Base-by-base conservation (phyloP, 805 yeast species). In the Candida xiaguanensis region DNA sequence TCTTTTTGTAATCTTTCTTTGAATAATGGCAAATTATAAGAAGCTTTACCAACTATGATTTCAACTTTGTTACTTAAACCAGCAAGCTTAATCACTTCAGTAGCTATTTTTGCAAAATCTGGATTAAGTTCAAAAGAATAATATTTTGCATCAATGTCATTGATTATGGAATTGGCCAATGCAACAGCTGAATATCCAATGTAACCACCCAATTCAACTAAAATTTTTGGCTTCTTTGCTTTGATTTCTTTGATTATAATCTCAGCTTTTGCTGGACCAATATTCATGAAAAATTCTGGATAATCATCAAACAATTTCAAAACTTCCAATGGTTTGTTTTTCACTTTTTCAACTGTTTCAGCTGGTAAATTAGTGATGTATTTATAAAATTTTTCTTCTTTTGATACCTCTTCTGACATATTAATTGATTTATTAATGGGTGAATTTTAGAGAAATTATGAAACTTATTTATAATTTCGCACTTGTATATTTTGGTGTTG, bases 111-210 rank as follows among this genome's bases (percentile, higher is more conserved):
- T 3, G 71, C 72, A 42, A 40, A 63, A 18, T 57, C 58, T 3
- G 43, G 49, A 31, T 52, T 58, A 33, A 53, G 38, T 46, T 65
- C 71, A 40, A 63, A 63, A 35, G 61, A 56, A 44, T 52, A 63
- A 52, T 53, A 66, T 36, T 54, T 58, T 7, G 63, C 59, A 15
- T 43, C 44, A 17, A 50, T 49, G 34, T 44, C 53, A 23, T 50
- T 42, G 7, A 45, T 38, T 28, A 64, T 42, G 24, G 52, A 59
- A 11, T 47, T 47, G 3, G 59, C 64, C 40, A 65, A 64, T 22
- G 54, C 50, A 5, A 67, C 51, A 16, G 72, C 72, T 1, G 67
- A 59, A 38, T 65, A 65, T 7, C 68, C 70, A 15, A 61, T 49
- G 36, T 54, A 63, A 19, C 59, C 52, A 15, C 70, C 70, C 38